Base-by-base conservation (phyloP, 345 rosid species). In the Ailanthus altissimus region DNA sequence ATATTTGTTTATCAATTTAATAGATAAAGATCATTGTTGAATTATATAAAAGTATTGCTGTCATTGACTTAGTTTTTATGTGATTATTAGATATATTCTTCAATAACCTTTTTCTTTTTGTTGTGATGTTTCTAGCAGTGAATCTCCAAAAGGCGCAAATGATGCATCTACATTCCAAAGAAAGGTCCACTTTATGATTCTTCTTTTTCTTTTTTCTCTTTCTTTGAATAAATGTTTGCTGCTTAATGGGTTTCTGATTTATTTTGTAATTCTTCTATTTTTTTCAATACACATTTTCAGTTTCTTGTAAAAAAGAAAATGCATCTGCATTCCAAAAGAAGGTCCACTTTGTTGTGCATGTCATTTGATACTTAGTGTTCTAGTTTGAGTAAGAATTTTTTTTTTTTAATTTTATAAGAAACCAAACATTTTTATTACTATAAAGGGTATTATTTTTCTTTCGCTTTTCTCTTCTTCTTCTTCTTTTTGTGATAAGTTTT, bases 121-220 rank as follows among this genome's bases (percentile, higher is more conserved):
- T 73, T 63, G 43, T 56, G 32, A 36, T 63, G 63, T 83, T 50
- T 78, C 72, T 80, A 85, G 86, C 86, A 96, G 99, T 85, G 99
- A 96, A 87, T 91, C 98, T 70, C 98, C 97, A 23, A 91, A 92
- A 85, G 99, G 99, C 67, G 94, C 97, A 80, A 93, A 91, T 86
- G 98, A 93, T 87, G 98, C 97, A 70, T 93, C 98, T 71, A 94
- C 98, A 64, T 96, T 96, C 88, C 98, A 96, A 83, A 91, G 97
- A 84, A 96, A 96, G 99, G 99, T 93, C 78, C 70, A 84, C 79
- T 68, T 74, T 5, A 20, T 36, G 7, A 38, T 18, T 32, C n/a
- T 62, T 62, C 47, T 10, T 1, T 45, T 10, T 6, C 47, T 6
- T 54, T 56, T n/a, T n/a, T n/a, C 38, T n/a, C 21, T 56, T 21